Conservation (phyloP, 2,329 filamentous ascomycete genomes). For the Hypoxylon sp. region DNA sequence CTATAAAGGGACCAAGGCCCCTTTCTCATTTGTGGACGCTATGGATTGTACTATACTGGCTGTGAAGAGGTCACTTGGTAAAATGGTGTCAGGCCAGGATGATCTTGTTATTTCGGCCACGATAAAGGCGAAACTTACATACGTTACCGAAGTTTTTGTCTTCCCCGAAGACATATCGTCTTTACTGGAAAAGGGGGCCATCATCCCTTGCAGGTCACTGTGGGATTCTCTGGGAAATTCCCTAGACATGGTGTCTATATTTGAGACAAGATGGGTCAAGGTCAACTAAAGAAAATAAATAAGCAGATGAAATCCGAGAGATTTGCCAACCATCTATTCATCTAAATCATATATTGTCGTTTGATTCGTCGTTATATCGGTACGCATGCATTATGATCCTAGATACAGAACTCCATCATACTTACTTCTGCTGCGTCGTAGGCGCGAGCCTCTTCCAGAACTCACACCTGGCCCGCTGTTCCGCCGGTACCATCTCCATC, state of each 20-base stretch:
- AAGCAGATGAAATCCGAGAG: not conserved
- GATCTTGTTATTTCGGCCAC: not conserved
- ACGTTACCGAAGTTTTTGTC: constrained; percentile 35
- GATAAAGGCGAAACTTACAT: constrained; percentile 49
- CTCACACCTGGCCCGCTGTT: constrained; percentile 57
- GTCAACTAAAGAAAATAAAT: constrained; percentile 1
- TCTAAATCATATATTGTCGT: not conserved
- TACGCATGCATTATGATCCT: not conserved
- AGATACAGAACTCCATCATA: constrained; percentile 1
- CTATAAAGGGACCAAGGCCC: not conserved
- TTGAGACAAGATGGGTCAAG: constrained; percentile 46
- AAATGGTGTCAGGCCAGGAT: constrained; percentile 9
- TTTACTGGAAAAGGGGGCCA: constrained; percentile 46
- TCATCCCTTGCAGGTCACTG: constrained; percentile 61
- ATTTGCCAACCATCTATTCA: not conserved
- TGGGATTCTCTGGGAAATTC: constrained; percentile 58
- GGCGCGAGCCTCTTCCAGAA: constrained; percentile 60
- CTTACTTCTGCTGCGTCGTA: constrained; percentile 53
- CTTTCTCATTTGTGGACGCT: constrained; percentile 1
- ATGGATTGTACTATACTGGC: constrained; percentile 22
- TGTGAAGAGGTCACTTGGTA: constrained; percentile 32
- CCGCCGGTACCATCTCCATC: constrained; percentile 58
- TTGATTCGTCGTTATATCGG: not conserved
- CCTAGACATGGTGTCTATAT: constrained; percentile 56
- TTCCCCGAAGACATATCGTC: constrained; percentile 34